These are phyloP conservation scores for Arachis hypogaea DNA, from an alignment of 306 rosid species.

Conservation along the genomic window DNA sequence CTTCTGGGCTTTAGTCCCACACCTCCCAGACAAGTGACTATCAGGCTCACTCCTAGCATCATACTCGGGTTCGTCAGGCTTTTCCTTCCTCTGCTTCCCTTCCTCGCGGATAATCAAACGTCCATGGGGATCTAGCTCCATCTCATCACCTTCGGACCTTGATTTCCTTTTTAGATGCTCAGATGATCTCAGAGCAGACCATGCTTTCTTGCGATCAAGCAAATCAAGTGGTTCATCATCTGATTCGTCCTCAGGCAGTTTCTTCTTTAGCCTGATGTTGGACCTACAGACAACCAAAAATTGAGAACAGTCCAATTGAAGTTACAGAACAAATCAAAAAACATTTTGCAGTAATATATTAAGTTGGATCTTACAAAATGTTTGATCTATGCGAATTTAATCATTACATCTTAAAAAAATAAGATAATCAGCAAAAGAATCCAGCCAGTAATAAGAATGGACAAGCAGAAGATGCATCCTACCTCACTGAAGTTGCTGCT, in stretches of 20 bases:
- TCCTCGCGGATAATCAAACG: constrained; percentile 78
- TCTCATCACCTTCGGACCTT: constrained; percentile 62
- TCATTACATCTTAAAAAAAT: not conserved
- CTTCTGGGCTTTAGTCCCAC: constrained; percentile 67
- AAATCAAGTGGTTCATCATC: constrained; percentile 95
- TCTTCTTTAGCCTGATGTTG: constrained; percentile 57
- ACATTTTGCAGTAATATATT: not conserved
- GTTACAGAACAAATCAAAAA: not conserved
- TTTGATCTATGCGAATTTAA: not conserved
- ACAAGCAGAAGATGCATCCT: constrained; percentile 38
- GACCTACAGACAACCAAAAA: constrained; percentile 43
- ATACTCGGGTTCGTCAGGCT: constrained; percentile 42
- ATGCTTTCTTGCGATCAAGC: constrained; percentile 76
- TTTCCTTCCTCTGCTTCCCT: constrained; percentile 45
- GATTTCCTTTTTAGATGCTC: constrained; percentile 66
- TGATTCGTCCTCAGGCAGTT: constrained; percentile 63
- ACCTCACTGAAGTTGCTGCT: constrained; percentile 74
- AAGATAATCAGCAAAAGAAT: not conserved
- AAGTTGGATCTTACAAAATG: constrained; percentile 4
- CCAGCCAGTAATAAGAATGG: constrained; percentile 25
- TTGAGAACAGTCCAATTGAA: not conserved
- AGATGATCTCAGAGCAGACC: constrained; percentile 70
- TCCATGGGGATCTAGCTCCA: constrained; percentile 81
- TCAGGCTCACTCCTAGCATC: constrained; percentile 66
- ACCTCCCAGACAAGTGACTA: constrained; percentile 58